Conservation (phyloP, 192 early-diverging fungal genomes). For the Dissophora globulifera region DNA sequence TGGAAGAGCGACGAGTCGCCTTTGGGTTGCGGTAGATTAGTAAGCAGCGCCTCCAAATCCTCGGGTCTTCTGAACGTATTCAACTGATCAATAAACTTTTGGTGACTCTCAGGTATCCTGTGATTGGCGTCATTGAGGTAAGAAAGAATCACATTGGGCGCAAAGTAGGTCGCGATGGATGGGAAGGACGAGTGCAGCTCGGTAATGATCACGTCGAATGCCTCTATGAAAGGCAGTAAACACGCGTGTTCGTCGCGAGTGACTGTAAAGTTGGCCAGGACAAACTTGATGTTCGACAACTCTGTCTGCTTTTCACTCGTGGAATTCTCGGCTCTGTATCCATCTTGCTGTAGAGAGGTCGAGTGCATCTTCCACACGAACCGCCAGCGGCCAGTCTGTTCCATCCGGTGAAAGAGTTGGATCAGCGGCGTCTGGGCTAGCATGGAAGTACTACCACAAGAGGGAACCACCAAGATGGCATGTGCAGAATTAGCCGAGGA, state of each 20-base stretch:
- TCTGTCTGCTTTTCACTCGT: conserved; percentile 32
- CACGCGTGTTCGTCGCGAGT: conserved; percentile 46
- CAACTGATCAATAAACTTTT: conserved; percentile 50
- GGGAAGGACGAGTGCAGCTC: conserved; percentile 54
- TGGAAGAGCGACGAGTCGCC: conserved; percentile 52
- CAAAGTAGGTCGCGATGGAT: conserved; percentile 53
- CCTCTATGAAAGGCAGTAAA: conserved; percentile 53
- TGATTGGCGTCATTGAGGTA: conserved; percentile 56
- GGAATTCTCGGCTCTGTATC: conserved; percentile 21
- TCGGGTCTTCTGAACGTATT: conserved; percentile 42
- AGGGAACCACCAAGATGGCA: conserved; percentile 42
- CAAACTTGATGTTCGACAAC: conserved; percentile 42
- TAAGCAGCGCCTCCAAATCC: conserved; percentile 34
- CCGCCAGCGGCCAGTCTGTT: conserved; percentile 41
- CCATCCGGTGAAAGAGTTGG: conserved; percentile 44
- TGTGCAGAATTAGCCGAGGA: not conserved
- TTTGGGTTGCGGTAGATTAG: conserved; percentile 25
- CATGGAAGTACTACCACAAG: conserved; percentile 49
- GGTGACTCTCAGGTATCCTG: conserved; percentile 41
- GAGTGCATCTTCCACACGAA: conserved; percentile 58
- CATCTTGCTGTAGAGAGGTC: conserved; percentile 30
- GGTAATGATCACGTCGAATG: conserved; percentile 49
- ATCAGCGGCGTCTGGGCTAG: conserved; percentile 44
- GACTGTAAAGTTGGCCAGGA: conserved; percentile 41
- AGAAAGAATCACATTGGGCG: conserved; percentile 48